A percentile compares a stretch with the other conserved stretches of the same genome.
Evolutionary conservation across 768 basidiomycete genomes (phyloP).

Genomic region (Dioszegia hungarica): DNA sequence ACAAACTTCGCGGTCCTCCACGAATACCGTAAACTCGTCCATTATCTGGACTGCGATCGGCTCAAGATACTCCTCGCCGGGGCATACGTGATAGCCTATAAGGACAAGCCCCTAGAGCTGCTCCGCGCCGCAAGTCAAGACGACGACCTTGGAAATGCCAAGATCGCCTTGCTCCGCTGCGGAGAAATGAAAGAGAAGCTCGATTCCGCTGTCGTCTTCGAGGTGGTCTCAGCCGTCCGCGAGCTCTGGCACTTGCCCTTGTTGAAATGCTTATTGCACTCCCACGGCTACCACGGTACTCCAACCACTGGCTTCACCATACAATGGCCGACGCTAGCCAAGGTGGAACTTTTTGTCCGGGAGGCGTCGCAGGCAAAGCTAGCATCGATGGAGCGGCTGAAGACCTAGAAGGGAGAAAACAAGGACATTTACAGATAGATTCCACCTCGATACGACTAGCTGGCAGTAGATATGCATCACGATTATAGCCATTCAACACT

Average conservation of each 20-base stretch:
- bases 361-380: background rate
- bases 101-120: background rate
- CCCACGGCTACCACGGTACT: background rate
- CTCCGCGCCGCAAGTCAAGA: background rate
- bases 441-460: too few species aligned
- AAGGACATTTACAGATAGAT: too few species aligned
- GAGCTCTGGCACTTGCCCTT: background rate
- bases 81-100: background rate
- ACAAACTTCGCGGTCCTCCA: background rate
- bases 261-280: background rate
- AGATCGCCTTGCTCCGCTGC: background rate
- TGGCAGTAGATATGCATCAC: too few species aligned
- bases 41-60: constrained; percentile 1
- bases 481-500: constrained; percentile 10
- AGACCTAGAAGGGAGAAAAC: background rate
- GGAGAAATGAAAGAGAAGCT: background rate
- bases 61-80: background rate
- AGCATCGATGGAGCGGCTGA: too few species aligned
- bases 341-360: background rate
- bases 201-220: background rate
- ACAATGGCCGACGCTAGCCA: background rate
- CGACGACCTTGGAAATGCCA: background rate
- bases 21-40: background rate
- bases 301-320: background rate
- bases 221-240: background rate